Percentiles rank a stretch among this genome's conserved stretches.
Evolutionary conservation across 805 yeast species (phyloP).

Genomic region (Cyberlindnera xishuangbannaensis): DNA sequence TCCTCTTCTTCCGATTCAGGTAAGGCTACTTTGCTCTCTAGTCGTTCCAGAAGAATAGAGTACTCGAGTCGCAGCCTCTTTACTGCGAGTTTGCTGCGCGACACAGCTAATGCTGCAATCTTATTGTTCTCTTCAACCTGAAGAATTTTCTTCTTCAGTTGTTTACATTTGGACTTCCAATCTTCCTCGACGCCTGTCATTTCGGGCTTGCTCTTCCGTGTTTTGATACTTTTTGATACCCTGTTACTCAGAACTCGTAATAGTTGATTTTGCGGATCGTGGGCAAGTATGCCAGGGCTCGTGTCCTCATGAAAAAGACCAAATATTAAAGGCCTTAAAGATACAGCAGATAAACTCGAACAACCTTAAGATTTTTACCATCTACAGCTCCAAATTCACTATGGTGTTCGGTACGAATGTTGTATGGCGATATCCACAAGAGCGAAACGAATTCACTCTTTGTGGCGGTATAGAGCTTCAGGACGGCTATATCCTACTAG

Average conservation of each 20-base stretch:
- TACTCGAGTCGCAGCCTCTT: constrained; percentile 80
- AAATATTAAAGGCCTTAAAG: no score
- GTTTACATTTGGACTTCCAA: constrained; percentile 63
- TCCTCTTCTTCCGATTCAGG: constrained; percentile 17
- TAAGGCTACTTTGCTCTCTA: constrained; percentile 50
- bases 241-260: no score
- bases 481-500: constrained; percentile 29
- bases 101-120: constrained; percentile 65
- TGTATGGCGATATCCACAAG: constrained; percentile 30
- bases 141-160: constrained; percentile 58
- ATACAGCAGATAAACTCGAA: no score
- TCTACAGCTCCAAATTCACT: no score
- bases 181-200: constrained; percentile 21
- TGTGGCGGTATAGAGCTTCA: constrained; percentile 28
- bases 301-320: no score
- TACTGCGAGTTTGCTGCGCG: constrained; percentile 69
- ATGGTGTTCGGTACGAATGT: constrained; percentile 25
- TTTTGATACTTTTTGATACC: no score
- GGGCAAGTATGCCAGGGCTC: no score
- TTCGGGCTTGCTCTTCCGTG: no score
- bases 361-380: no score
- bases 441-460: constrained; percentile 21
- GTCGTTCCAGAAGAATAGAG: constrained; percentile 68
- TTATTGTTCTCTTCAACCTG: constrained; percentile 78
- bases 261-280: no score